These are phyloP conservation scores for Pueraria montana DNA, from an alignment of 306 rosid genomes.

Conservation along the genomic window DNA sequence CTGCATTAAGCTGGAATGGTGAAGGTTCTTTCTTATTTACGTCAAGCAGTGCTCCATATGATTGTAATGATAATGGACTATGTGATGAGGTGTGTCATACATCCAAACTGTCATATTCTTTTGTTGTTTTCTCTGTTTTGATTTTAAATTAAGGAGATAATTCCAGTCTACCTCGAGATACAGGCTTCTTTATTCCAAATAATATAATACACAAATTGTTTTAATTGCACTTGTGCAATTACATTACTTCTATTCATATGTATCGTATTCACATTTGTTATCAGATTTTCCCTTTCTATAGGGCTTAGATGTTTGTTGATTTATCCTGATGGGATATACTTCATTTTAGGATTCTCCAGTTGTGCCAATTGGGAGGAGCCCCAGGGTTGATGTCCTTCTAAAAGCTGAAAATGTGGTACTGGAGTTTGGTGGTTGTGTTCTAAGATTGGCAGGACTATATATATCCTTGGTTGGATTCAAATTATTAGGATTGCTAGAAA, in stretches of 20 bases:
- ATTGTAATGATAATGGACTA: slow-evolving; percentile 82
- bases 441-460: slow-evolving; percentile 95
- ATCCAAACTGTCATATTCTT: slow-evolving; percentile 32
- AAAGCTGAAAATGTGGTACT: slow-evolving; percentile 80
- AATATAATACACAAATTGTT: slow-evolving; percentile 29
- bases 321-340: slow-evolving; percentile 42
- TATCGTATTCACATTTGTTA: slow-evolving; percentile 23
- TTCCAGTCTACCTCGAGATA: slow-evolving; percentile 9
- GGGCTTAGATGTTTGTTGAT: slow-evolving; percentile 16
- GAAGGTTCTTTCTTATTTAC: slow-evolving; percentile 92
- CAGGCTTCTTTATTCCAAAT: slow-evolving; percentile 17
- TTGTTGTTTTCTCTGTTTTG: slow-evolving; percentile 12
- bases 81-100: slow-evolving; percentile 81
- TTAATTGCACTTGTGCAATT: slow-evolving; percentile 11
- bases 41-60: slow-evolving; percentile 90
- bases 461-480: slow-evolving; percentile 73
- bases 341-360: slow-evolving; percentile 76
- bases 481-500: slow-evolving; percentile 24
- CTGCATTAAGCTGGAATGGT: slow-evolving; percentile 90
- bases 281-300: slow-evolving; percentile 8
- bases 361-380: slow-evolving; percentile 87
- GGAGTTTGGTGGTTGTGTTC: slow-evolving; percentile 82
- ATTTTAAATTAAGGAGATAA: slow-evolving; percentile 28
- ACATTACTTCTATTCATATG: background rate
- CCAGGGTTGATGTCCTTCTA: slow-evolving; percentile 81